Conservation (phyloP, 2,329 filamentous ascomycete species). For the Epichloe typhina region DNA sequence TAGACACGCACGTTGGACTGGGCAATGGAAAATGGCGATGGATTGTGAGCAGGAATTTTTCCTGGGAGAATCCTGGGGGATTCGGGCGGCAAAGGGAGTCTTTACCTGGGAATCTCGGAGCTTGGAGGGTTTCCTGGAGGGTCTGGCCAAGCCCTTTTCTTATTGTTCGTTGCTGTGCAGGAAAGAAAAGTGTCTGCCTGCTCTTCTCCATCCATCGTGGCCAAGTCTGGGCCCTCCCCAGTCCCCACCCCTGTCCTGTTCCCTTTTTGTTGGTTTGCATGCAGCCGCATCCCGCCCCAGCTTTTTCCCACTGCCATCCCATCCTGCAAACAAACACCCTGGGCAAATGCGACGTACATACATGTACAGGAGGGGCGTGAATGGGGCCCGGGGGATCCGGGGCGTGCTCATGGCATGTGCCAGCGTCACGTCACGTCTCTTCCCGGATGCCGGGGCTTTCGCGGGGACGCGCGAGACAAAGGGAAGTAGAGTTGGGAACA, state of each 20-base stretch:
- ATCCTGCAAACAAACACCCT: background rate
- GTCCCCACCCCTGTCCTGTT: background rate
- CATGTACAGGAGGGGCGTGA: background rate
- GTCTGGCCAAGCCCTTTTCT: background rate
- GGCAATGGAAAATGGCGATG: background rate
- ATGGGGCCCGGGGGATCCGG: background rate
- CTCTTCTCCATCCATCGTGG: background rate
- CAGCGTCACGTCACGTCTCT: slow-evolving; percentile 2
- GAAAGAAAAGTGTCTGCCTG: background rate
- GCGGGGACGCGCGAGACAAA: slow-evolving; percentile 2
- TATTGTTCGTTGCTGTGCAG: background rate
- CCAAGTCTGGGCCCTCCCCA: background rate
- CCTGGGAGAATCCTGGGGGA: background rate
- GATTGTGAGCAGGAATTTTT: background rate
- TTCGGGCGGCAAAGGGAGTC: background rate
- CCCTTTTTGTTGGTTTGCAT: background rate
- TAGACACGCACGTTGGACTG: background rate
- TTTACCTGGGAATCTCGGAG: background rate
- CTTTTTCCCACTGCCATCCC: background rate
- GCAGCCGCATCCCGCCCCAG: slow-evolving; percentile 1
- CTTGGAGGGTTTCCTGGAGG: background rate
- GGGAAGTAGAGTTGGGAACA: too few species aligned
- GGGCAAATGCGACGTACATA: background rate
- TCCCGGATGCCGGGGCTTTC: slow-evolving; percentile 4
- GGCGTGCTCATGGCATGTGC: slow-evolving; percentile 4